These are phyloP conservation scores for Lichtheimia ornata DNA, from an alignment of 371 early-diverging fungal genomes.

Conservation along the genomic window DNA sequence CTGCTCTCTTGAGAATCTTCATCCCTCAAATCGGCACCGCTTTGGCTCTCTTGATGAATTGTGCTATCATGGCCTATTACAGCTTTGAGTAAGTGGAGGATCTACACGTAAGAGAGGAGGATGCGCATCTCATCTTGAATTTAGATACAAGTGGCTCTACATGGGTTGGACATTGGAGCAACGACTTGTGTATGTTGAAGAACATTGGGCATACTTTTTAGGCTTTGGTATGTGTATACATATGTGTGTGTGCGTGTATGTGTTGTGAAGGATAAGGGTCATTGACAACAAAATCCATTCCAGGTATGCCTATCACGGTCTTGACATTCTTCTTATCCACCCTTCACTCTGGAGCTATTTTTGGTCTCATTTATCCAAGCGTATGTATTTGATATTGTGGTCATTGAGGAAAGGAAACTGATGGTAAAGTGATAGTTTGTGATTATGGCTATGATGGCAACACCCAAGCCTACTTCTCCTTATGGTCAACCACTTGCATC, in stretches of 20 bases:
- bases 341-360: slow-evolving; percentile 49
- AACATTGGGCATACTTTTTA: slow-evolving; percentile 57
- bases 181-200: slow-evolving; percentile 51
- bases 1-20: slow-evolving; percentile 25
- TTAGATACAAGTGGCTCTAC: slow-evolving; percentile 56
- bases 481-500: slow-evolving; percentile 32
- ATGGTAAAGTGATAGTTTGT: slow-evolving; percentile 34
- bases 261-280: background rate
- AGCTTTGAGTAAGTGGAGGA: slow-evolving; percentile 49
- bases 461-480: slow-evolving; percentile 31
- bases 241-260: background rate
- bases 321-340: slow-evolving; percentile 50
- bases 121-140: background rate
- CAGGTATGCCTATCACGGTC: slow-evolving; percentile 40
- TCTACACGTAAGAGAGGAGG: background rate
- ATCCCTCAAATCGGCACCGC: slow-evolving; percentile 39
- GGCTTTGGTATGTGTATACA: slow-evolving; percentile 44
- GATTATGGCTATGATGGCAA: slow-evolving; percentile 53
- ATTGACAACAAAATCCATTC: background rate
- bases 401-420: too few species aligned
- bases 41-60: slow-evolving; percentile 39
- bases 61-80: slow-evolving; percentile 54
- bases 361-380: slow-evolving; percentile 48
- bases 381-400: slow-evolving; percentile 31
- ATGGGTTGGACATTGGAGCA: slow-evolving; percentile 51